phyloP scores from a whole-genome alignment of 306 rosid genomes.

The Sicyos baderoa region DNA sequence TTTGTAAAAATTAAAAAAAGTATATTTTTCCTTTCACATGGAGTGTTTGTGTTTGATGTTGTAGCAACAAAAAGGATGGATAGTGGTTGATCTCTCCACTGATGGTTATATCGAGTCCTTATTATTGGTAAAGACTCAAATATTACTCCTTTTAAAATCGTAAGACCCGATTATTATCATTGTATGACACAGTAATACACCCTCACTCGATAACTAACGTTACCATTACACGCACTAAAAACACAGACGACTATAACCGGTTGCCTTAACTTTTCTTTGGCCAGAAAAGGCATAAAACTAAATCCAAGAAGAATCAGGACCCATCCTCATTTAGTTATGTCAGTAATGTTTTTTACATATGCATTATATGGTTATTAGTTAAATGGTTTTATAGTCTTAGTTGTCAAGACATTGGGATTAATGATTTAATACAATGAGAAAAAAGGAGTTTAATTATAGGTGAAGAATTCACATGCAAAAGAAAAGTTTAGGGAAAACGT shows the following conservation, averaged over 20 bases:
- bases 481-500: background rate
- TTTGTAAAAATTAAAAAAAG: background rate
- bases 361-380: conserved; percentile 3
- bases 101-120: too few relatives aligned
- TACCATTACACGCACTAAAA: too few relatives aligned
- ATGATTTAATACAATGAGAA: background rate
- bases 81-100: too few relatives aligned
- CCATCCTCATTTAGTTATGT: background rate
- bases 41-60: too few relatives aligned
- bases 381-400: background rate
- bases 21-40: background rate
- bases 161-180: too few relatives aligned
- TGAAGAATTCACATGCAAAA: conserved; percentile 16
- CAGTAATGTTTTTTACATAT: background rate
- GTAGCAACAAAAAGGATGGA: too few relatives aligned
- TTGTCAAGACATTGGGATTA: conserved; percentile 1
- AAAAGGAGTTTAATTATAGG: background rate
- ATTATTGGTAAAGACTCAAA: too few relatives aligned
- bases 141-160: too few relatives aligned
- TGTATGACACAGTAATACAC: too few relatives aligned
- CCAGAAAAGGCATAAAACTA: background rate
- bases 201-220: too few relatives aligned
- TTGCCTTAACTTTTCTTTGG: background rate
- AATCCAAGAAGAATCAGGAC: background rate
- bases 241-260: too few relatives aligned